These are phyloP conservation scores for Euphrasia confusa DNA, from an alignment of 257 asterid species.

Conservation along the genomic window DNA sequence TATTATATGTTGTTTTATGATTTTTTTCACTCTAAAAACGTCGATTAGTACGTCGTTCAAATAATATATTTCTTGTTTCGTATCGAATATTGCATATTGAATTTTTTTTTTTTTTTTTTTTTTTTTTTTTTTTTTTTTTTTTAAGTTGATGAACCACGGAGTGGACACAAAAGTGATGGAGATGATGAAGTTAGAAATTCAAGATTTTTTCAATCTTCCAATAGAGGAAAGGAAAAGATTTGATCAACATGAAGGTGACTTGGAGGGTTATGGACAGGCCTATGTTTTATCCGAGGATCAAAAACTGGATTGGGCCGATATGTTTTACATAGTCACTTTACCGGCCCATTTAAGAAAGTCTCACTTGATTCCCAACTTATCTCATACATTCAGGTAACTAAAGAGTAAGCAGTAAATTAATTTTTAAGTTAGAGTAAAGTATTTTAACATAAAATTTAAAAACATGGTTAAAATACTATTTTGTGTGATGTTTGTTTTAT, in stretches of 20 bases:
- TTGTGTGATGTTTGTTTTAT: no score
- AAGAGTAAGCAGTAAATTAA: no score
- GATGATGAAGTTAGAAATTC: slow-evolving; percentile 32
- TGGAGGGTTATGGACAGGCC: slow-evolving; percentile 59
- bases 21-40: no score
- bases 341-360: slow-evolving; percentile 42
- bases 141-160: slow-evolving; percentile 57
- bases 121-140: background rate
- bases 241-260: slow-evolving; percentile 27
- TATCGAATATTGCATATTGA: no score
- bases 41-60: background rate
- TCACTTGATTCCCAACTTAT: slow-evolving; percentile 47
- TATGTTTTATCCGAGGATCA: slow-evolving; percentile 56
- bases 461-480: no score
- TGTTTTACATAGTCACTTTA: slow-evolving; percentile 28
- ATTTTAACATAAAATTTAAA: no score
- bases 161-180: slow-evolving; percentile 34
- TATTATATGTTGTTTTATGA: no score
- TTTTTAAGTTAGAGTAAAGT: no score
- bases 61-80: no score
- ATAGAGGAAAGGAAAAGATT: slow-evolving; percentile 47
- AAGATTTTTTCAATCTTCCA: slow-evolving; percentile 46
- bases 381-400: slow-evolving; percentile 40
- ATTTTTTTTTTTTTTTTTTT: no score
- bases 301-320: slow-evolving; percentile 64